Evolutionary conservation across 441 rosid genomes (phyloP), one percentile per base, ranked within the genome.

Genomic region (Gossypium laxum): DNA sequence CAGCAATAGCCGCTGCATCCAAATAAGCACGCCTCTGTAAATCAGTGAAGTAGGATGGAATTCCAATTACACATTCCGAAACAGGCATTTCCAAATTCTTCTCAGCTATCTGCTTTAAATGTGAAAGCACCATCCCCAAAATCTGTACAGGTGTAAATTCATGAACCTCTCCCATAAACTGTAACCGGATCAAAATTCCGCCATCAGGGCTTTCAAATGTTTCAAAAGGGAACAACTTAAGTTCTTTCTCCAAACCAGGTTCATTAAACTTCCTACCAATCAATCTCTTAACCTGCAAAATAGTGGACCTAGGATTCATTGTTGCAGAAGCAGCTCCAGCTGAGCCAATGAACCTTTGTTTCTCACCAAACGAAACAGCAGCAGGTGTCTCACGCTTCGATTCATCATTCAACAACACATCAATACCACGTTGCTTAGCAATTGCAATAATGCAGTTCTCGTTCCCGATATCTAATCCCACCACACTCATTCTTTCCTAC

Each of bases 381-480:
- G 89, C 83, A 0, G 89, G 96, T 1, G 89, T 92, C 76, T 94
- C 98, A 11, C 98, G 89, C 5, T 89, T 87, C 0, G 98, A 94
- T 82, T 94, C 98, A 78, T 92, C 93, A 52, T 94, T 94, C 84
- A 94, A 74, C 83, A 94, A 56, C 62, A 94, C 92, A 47, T 94
- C 98, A 58, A 92, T 87, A 15, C 94, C 96, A 6, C 94, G 78
- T 82, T 92, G 88, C 83, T 87, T 88, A 4, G 87, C 98, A 67
- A 79, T 87, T 2, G 90, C 89, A 55, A 93, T 84, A 50, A 93
- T 91, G 70, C 94, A 93, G 74, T 87, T 91, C 80, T 94, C 97
- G 55, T 89, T 92, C 21, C 99, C 98, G 57, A 94, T 82, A 76
- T 94, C 99, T 73, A 94, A 88, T 58, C 98, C 99, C 69, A 92